A percentile compares a stretch with the other conserved stretches of the same genome.
phyloP scores from a whole-genome alignment of 2,329 filamentous ascomycete genomes.

The Stagonosporopsis vannaccii region DNA sequence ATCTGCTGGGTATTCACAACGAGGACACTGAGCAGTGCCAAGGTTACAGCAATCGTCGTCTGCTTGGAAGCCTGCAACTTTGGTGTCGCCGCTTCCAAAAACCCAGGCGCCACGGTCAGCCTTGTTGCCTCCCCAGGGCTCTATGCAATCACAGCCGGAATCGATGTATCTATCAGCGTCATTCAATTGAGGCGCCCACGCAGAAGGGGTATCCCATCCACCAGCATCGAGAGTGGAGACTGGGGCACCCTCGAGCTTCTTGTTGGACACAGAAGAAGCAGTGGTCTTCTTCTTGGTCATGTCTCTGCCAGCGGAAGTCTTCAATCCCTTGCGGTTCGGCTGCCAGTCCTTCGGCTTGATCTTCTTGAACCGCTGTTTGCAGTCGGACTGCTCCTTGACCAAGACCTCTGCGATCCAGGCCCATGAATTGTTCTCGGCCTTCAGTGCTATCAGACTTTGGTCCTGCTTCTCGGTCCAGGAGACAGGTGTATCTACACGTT shows the following conservation, averaged over 20 bases:
- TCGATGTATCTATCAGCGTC: no score
- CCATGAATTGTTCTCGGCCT: background rate
- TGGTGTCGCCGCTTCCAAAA: no score
- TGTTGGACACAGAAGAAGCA: background rate
- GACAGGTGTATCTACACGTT: background rate
- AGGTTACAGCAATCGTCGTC: background rate
- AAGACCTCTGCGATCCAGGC: background rate
- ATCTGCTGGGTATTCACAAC: background rate
- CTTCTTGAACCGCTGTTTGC: conserved; percentile 1
- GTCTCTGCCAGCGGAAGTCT: background rate
- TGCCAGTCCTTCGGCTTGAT: conserved; percentile 4
- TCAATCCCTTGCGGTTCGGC: background rate
- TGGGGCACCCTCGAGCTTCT: background rate
- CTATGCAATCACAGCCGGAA: no score
- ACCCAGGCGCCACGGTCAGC: no score
- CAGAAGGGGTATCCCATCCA: background rate
- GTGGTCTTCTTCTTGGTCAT: background rate
- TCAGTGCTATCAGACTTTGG: background rate
- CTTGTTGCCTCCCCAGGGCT: no score
- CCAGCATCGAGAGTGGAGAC: background rate
- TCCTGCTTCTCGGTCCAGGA: background rate
- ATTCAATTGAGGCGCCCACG: background rate
- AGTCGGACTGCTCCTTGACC: background rate
- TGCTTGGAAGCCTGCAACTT: background rate
- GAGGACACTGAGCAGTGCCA: background rate